Percentiles rank a stretch among this genome's conserved stretches.
Conservation (phyloP, 2,329 filamentous ascomycete species). For the Pseudopithomyces maydicus region DNA sequence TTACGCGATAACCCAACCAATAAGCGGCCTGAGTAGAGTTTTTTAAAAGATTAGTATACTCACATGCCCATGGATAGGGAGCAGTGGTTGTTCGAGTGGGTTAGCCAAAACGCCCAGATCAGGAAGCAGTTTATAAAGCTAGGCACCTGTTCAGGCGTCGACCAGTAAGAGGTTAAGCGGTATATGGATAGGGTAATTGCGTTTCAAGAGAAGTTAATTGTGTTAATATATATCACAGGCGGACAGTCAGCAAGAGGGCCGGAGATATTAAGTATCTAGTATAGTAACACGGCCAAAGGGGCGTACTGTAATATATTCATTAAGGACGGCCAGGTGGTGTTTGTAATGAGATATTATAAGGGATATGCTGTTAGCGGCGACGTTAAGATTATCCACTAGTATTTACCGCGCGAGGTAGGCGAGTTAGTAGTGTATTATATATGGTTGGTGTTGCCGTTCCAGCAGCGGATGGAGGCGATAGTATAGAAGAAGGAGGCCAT, state of each 20-base stretch:
- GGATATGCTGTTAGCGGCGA: background rate
- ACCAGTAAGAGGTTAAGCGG: background rate
- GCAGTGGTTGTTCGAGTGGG: background rate
- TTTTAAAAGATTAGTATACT: background rate
- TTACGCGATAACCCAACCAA: background rate
- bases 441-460: background rate
- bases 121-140: background rate
- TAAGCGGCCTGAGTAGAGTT: background rate
- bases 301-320: background rate
- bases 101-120: slow-evolving; percentile 3
- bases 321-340: background rate
- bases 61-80: background rate
- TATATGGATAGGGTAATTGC: background rate
- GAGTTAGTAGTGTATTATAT: background rate
- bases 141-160: background rate
- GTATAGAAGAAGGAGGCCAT: slow-evolving; percentile 17
- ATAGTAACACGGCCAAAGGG: background rate
- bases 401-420: background rate
- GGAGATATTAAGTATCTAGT: background rate
- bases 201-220: slow-evolving; percentile 16
- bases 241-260: background rate
- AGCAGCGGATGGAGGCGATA: slow-evolving; percentile 1
- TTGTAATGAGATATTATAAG: background rate
- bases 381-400: background rate
- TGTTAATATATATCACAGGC: slow-evolving; percentile 17